These are phyloP conservation scores for Cicer pinnatifidum DNA, from an alignment of 306 rosid genomes.

Conservation along the genomic window DNA sequence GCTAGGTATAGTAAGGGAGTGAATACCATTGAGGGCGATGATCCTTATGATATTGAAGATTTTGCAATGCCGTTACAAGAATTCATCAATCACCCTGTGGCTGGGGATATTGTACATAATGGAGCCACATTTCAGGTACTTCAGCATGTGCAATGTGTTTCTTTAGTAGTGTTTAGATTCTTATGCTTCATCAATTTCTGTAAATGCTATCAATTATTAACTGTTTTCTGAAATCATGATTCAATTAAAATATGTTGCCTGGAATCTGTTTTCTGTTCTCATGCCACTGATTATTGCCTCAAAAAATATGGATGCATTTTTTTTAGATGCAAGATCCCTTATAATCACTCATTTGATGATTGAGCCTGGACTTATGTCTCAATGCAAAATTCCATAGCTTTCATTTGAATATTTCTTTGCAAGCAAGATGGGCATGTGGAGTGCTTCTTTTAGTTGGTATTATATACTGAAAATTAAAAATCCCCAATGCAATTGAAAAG, in stretches of 20 bases:
- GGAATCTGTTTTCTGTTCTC: background rate
- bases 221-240: slow-evolving; percentile 13
- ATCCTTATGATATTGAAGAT: slow-evolving; percentile 72
- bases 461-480: slow-evolving; percentile 1
- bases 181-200: slow-evolving; percentile 22
- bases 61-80: slow-evolving; percentile 83
- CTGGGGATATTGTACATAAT: slow-evolving; percentile 80
- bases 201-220: slow-evolving; percentile 17
- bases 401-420: slow-evolving; percentile 4
- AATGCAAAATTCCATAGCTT: background rate
- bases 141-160: slow-evolving; percentile 21
- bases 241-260: slow-evolving; percentile 1
- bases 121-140: slow-evolving; percentile 98
- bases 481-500: slow-evolving; percentile 27
- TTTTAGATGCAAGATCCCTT: slow-evolving; percentile 21
- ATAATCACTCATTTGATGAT: slow-evolving; percentile 19
- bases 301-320: slow-evolving; percentile 20
- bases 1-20: slow-evolving; percentile 54
- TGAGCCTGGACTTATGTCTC: background rate
- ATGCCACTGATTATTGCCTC: background rate
- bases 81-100: slow-evolving; percentile 72
- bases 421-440: background rate
- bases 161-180: slow-evolving; percentile 36
- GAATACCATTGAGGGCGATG: slow-evolving; percentile 44
- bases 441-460: background rate